Conservation (phyloP, 306 rosid species). For the Rubus idaeus region DNA sequence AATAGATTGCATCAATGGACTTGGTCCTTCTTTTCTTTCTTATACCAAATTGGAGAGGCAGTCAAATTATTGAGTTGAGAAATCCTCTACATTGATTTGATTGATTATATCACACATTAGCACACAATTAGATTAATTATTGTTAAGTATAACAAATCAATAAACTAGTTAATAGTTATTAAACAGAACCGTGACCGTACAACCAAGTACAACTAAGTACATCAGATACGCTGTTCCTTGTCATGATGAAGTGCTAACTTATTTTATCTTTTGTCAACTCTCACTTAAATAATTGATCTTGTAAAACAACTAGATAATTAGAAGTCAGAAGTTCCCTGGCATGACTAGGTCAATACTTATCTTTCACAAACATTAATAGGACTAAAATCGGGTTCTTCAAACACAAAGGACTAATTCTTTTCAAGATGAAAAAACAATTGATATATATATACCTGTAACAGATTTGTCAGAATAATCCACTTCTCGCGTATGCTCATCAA, state of each 20-base stretch:
- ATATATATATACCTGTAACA: constrained; percentile 69
- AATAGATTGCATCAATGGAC: neutral
- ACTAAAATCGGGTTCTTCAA: neutral
- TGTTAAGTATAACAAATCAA: neutral
- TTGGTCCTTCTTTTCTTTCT: neutral
- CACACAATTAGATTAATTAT: neutral
- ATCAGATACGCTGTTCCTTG: neutral
- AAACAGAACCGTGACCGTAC: neutral
- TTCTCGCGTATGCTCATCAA: constrained; percentile 79
- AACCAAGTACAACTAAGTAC: neutral
- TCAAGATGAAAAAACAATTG: neutral
- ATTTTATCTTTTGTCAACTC: neutral
- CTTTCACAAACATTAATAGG: neutral
- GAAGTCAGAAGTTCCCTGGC: neutral
- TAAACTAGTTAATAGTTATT: neutral
- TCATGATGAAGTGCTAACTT: neutral
- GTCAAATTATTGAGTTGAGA: neutral
- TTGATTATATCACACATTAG: neutral
- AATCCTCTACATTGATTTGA: neutral
- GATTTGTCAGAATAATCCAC: constrained; percentile 79
- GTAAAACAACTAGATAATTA: neutral
- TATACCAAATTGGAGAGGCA: neutral
- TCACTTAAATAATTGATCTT: neutral
- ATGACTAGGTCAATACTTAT: neutral
- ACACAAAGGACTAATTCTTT: neutral